Evolutionary conservation across 257 asterid genomes (phyloP).

Genomic region (Lavandula angustifolia): DNA sequence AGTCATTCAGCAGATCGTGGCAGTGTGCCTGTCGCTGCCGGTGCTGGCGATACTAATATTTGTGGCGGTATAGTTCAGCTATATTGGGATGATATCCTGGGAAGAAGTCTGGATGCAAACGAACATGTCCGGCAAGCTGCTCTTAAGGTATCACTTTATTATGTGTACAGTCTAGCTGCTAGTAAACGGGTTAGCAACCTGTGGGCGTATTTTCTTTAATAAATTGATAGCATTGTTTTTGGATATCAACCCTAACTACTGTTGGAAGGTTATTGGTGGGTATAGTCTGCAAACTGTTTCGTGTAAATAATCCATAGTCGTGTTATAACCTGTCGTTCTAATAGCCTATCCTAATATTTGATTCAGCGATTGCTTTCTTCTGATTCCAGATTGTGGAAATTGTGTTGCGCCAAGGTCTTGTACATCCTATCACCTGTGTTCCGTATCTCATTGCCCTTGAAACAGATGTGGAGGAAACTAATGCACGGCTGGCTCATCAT

Average conservation of each 20-base stretch:
- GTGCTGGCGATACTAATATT: conserved; percentile 98
- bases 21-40: conserved; percentile 96
- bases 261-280: background rate
- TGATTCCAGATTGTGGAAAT: conserved; percentile 78
- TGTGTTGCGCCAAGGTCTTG: conserved; percentile 98
- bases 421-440: conserved; percentile 96
- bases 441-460: conserved; percentile 97
- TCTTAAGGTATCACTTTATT: conserved; percentile 59
- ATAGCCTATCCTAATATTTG: background rate
- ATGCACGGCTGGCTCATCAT: conserved; percentile 86
- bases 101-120: conserved; percentile 80
- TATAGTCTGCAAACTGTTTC: conserved; percentile 22
- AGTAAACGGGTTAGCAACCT: conserved; percentile 9
- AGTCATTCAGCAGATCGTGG: conserved; percentile 47
- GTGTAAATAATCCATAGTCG: background rate
- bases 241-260: conserved; percentile 7
- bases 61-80: conserved; percentile 95
- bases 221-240: conserved; percentile 16
- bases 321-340: background rate
- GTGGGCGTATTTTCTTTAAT: background rate
- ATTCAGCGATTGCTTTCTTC: conserved; percentile 29
- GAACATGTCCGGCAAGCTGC: conserved; percentile 87
- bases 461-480: conserved; percentile 84
- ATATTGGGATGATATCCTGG: conserved; percentile 77
- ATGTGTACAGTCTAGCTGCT: conserved; percentile 8